Conservation (phyloP, 345 rosid genomes). For the Linum usitatissimum region DNA sequence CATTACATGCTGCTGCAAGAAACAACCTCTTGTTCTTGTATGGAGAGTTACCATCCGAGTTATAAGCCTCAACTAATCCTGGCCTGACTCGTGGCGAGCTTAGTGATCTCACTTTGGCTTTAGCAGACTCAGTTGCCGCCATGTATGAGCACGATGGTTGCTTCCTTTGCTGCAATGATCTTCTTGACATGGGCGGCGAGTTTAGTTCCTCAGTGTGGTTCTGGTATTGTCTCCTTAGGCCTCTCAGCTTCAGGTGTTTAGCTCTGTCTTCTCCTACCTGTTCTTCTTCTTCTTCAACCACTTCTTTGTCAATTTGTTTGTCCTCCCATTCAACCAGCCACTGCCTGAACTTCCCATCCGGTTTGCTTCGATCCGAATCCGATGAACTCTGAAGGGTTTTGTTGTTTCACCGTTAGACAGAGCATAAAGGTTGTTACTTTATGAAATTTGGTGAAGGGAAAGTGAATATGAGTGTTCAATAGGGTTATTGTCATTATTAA, state of each 20-base stretch:
- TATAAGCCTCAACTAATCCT: constrained; percentile 50
- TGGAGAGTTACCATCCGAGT: constrained; percentile 70
- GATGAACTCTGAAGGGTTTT: constrained; percentile 50
- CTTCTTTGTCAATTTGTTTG: constrained; percentile 52
- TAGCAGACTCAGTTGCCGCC: constrained; percentile 89
- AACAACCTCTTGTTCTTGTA: constrained; percentile 49
- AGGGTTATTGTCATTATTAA: no score
- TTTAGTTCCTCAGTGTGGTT: constrained; percentile 17
- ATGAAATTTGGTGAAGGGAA: no score
- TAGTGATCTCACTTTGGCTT: constrained; percentile 64
- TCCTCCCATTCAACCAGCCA: constrained; percentile 93
- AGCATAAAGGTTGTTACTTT: no score
- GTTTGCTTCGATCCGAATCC: constrained; percentile 54
- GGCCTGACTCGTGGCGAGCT: constrained; percentile 68
- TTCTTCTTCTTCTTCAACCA: constrained; percentile 53
- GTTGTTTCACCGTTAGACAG: neutral
- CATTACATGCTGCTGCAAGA: constrained; percentile 31
- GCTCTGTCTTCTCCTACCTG: constrained; percentile 49
- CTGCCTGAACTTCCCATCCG: constrained; percentile 60
- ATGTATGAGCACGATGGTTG: constrained; percentile 49
- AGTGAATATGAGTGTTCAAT: no score
- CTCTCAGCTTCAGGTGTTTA: constrained; percentile 33
- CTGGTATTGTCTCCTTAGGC: constrained; percentile 20
- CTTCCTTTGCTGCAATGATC: constrained; percentile 45
- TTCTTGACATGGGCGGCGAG: constrained; percentile 26